A percentile compares a stretch with the other conserved stretches of the same genome.
These are phyloP conservation scores for Penicillium nucicola DNA, from an alignment of 495 filamentous ascomycete genomes.

Conservation along the genomic window DNA sequence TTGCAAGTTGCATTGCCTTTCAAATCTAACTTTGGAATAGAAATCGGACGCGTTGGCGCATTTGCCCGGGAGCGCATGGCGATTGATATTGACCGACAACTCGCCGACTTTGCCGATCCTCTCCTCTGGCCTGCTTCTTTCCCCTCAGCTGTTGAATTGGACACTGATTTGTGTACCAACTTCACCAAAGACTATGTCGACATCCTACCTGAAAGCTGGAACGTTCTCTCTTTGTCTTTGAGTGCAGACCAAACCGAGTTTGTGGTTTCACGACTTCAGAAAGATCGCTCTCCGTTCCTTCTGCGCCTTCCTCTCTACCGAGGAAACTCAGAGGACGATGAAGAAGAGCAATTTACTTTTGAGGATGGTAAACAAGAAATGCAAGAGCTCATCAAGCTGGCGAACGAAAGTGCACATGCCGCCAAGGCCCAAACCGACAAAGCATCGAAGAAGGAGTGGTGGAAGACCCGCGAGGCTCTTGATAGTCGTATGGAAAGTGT, in stretches of 20 bases:
- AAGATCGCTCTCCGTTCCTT: constrained; percentile 73
- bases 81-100: constrained; percentile 41
- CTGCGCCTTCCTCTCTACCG: constrained; percentile 79
- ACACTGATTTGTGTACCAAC: constrained; percentile 26
- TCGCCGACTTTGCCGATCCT: constrained; percentile 39
- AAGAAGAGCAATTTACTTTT: constrained; percentile 80
- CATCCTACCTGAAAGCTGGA: constrained; percentile 80
- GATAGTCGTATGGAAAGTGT: constrained; percentile 75
- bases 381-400: constrained; percentile 71
- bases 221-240: constrained; percentile 77
- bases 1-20: no score
- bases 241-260: constrained; percentile 79
- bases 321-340: constrained; percentile 77
- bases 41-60: constrained; percentile 45
- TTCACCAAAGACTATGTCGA: constrained; percentile 43
- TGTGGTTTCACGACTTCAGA: constrained; percentile 72
- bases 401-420: constrained; percentile 79
- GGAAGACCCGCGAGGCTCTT: constrained; percentile 75
- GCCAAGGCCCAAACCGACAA: constrained; percentile 58
- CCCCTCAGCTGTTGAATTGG: constrained; percentile 15
- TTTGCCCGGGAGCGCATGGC: constrained; percentile 43
- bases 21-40: constrained; percentile 20
- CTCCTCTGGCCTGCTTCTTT: constrained; percentile 35
- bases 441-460: constrained; percentile 75
- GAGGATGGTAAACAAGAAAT: constrained; percentile 73